Percentiles rank a stretch among this genome's conserved stretches.
phyloP scores from a whole-genome alignment of 2,329 filamentous ascomycete species.

The Pyrenophora seminiperda region DNA sequence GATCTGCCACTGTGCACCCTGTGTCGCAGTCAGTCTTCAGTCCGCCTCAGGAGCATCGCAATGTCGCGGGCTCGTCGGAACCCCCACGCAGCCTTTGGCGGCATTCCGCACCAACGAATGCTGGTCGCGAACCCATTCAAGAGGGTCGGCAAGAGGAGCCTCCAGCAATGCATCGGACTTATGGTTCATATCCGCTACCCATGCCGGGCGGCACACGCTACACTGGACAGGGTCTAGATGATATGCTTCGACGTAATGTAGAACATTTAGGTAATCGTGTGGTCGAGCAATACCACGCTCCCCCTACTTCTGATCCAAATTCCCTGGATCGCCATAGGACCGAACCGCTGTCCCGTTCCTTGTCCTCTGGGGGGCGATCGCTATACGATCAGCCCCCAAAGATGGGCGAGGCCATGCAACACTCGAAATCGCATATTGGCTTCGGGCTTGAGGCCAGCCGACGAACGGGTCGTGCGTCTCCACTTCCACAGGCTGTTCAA shows the following conservation, averaged over 20 bases:
- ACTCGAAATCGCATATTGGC: constrained; percentile 71
- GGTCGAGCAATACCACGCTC: constrained; percentile 47
- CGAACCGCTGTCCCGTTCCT: constrained; percentile 43
- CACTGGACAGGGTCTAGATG: constrained; percentile 30
- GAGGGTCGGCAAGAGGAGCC: constrained; percentile 42
- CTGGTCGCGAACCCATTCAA: constrained; percentile 27
- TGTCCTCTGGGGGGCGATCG: constrained; percentile 41
- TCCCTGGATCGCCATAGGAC: constrained; percentile 42
- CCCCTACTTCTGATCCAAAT: constrained; percentile 47
- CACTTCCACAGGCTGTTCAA: constrained; percentile 90
- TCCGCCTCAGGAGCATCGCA: constrained; percentile 40
- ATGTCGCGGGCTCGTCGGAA: constrained; percentile 21
- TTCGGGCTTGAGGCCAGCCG: constrained; percentile 76
- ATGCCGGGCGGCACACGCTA: constrained; percentile 33
- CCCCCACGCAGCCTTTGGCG: constrained; percentile 41
- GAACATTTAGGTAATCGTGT: constrained; percentile 42
- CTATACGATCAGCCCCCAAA: constrained; percentile 48
- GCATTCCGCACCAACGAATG: constrained; percentile 32
- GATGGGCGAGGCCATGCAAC: constrained; percentile 61
- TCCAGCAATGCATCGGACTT: constrained; percentile 34
- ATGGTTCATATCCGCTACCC: constrained; percentile 38
- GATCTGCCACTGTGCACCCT: constrained; percentile 48
- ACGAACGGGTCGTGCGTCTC: constrained; percentile 81
- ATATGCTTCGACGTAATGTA: constrained; percentile 41
- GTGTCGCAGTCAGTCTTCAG: constrained; percentile 47